Conservation (phyloP, 164 flowering plant genomes). For the Tinospora cordifolia region DNA sequence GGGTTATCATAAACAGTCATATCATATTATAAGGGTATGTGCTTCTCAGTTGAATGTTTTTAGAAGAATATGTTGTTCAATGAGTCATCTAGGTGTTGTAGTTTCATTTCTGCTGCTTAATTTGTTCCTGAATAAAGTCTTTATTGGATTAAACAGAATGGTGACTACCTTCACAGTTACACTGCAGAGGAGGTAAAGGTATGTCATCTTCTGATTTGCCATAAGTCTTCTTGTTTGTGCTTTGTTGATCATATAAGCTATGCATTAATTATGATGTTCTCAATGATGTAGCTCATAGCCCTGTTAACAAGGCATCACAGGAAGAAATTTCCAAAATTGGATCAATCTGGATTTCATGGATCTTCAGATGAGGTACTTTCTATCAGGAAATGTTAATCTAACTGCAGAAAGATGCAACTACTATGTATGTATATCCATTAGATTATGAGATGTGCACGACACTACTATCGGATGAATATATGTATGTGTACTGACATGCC, state of each 20-base stretch:
- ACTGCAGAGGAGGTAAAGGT: slow-evolving; percentile 54
- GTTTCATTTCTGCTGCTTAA: not conserved
- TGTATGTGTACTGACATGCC: too few species aligned
- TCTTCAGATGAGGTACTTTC: slow-evolving; percentile 39
- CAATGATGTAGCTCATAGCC: slow-evolving; percentile 47
- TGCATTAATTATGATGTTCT: slow-evolving; percentile 6
- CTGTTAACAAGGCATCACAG: slow-evolving; percentile 56
- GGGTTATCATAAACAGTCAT: slow-evolving; percentile 64
- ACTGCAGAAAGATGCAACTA: too few species aligned
- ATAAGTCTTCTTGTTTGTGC: not conserved
- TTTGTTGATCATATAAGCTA: not conserved
- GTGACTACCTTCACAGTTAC: slow-evolving; percentile 53
- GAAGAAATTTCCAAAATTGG: slow-evolving; percentile 51
- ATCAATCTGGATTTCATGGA: slow-evolving; percentile 25
- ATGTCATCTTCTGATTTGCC: slow-evolving; percentile 2
- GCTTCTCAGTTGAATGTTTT: slow-evolving; percentile 2
- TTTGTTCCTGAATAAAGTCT: slow-evolving; percentile 10
- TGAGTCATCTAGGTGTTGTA: not conserved
- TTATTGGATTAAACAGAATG: slow-evolving; percentile 34
- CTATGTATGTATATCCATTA: too few species aligned
- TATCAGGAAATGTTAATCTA: too few species aligned
- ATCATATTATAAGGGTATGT: slow-evolving; percentile 45
- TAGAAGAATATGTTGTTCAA: not conserved
- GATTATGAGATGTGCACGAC: too few species aligned
- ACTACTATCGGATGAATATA: too few species aligned